phyloP scores from a whole-genome alignment of 1,139 yeast species.

The Scheffersomyces quercinus region DNA sequence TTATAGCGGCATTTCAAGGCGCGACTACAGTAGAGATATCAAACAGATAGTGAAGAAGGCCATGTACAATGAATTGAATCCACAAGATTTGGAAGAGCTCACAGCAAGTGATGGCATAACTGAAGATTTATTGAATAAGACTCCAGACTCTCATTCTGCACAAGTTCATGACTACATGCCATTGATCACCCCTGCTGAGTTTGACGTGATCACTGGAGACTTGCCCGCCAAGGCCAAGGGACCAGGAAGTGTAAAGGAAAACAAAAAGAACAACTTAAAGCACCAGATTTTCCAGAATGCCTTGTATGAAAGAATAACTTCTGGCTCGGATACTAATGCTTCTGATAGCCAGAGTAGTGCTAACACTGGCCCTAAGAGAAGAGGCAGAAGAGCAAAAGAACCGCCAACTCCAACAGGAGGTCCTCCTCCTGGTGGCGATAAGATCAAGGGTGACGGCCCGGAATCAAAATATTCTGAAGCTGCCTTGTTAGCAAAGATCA shows the following conservation, averaged over 20 bases:
- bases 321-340: conserved; percentile 44
- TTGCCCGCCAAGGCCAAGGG: conserved; percentile 26
- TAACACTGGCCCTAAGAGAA: conserved; percentile 16
- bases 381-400: conserved; percentile 29
- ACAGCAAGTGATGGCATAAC: background rate
- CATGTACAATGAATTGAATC: conserved; percentile 9
- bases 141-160: background rate
- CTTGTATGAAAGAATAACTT: conserved; percentile 40
- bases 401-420: conserved; percentile 10
- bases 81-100: conserved; percentile 3
- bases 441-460: conserved; percentile 16
- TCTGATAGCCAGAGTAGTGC: conserved; percentile 19
- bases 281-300: conserved; percentile 45
- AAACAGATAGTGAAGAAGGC: conserved; percentile 22
- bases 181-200: conserved; percentile 37
- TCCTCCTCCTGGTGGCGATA: conserved; percentile 11
- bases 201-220: conserved; percentile 43
- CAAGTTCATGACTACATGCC: conserved; percentile 49
- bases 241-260: conserved; percentile 13
- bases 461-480: conserved; percentile 36
- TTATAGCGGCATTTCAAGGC: conserved; percentile 30
- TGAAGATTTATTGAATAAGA: conserved; percentile 4
- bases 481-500: conserved; percentile 41
- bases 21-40: conserved; percentile 31
- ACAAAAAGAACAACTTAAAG: conserved; percentile 22